phyloP scores from a whole-genome alignment of 331 rosid genomes.

The Telfairia occidentalis region DNA sequence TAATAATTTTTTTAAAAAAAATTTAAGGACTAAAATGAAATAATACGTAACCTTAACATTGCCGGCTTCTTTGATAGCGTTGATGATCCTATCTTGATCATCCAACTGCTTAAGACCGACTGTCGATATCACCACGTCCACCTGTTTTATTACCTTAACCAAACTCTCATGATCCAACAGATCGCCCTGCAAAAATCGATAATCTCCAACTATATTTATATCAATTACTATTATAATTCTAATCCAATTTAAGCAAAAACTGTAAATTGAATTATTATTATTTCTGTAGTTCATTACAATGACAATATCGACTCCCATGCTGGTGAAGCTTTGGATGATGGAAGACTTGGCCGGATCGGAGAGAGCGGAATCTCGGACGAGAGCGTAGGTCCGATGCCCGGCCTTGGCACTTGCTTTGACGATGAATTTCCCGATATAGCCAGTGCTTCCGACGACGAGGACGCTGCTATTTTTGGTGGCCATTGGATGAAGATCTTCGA shows the following conservation, averaged over 20 bases:
- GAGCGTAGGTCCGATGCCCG: not conserved
- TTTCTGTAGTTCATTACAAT: too few species aligned
- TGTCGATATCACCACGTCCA: not conserved
- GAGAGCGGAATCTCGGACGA: not conserved
- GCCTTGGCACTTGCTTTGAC: not conserved
- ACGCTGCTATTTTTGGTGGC: not conserved
- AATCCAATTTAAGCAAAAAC: too few species aligned
- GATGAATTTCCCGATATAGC: not conserved
- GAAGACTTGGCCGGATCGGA: not conserved
- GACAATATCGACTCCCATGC: not conserved
- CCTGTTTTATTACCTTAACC: not conserved
- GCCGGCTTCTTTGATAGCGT: conserved; percentile 1
- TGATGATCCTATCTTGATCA: not conserved
- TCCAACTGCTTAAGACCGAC: not conserved
- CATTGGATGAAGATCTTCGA: too few species aligned
- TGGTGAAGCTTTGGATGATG: not conserved
- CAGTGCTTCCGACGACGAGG: not conserved
- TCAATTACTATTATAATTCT: too few species aligned
- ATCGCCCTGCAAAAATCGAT: conserved; percentile 3
- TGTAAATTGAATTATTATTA: too few species aligned
- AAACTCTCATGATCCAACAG: not conserved
- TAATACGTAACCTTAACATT: conserved; percentile 9
- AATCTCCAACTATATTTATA: too few species aligned
- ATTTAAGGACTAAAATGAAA: too few species aligned
- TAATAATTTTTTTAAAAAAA: too few species aligned